Conservation (phyloP, 108 stramenopile species). For the Chaetoceros tenuissimus region DNA sequence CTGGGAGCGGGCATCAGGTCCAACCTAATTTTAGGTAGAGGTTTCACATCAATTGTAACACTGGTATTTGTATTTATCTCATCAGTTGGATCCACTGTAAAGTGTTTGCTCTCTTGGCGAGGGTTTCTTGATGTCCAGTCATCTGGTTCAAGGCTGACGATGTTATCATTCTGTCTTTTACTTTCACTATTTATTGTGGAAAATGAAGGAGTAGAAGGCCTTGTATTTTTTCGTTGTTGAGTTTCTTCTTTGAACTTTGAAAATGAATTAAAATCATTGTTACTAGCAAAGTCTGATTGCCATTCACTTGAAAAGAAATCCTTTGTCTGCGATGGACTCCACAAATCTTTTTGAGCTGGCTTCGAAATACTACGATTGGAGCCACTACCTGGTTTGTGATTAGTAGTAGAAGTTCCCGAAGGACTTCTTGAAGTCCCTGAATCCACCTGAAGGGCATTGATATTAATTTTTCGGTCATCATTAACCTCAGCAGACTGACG, state of each 20-base stretch:
- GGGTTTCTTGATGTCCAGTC: constrained; percentile 9
- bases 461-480: too few relatives aligned
- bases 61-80: background rate
- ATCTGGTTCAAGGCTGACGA: constrained; percentile 5
- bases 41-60: constrained; percentile 78
- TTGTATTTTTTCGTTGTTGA: constrained; percentile 5
- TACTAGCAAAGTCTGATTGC: too few relatives aligned
- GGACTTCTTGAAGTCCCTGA: too few relatives aligned
- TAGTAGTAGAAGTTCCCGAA: too few relatives aligned
- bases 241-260: background rate
- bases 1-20: constrained; percentile 78
- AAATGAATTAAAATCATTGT: too few relatives aligned
- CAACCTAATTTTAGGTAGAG: constrained; percentile 75
- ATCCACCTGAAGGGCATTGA: too few relatives aligned
- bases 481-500: too few relatives aligned
- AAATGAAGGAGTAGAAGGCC: constrained; percentile 16
- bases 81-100: constrained; percentile 25
- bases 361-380: too few relatives aligned
- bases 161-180: constrained; percentile 6
- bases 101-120: constrained; percentile 17
- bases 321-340: too few relatives aligned
- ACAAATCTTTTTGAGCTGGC: too few relatives aligned
- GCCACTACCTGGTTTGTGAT: too few relatives aligned
- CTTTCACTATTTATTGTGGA: constrained; percentile 16
- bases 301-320: too few relatives aligned